These are phyloP conservation scores for Saccharomyces paradoxus DNA, from an alignment of 805 yeast species.

Conservation along the genomic window DNA sequence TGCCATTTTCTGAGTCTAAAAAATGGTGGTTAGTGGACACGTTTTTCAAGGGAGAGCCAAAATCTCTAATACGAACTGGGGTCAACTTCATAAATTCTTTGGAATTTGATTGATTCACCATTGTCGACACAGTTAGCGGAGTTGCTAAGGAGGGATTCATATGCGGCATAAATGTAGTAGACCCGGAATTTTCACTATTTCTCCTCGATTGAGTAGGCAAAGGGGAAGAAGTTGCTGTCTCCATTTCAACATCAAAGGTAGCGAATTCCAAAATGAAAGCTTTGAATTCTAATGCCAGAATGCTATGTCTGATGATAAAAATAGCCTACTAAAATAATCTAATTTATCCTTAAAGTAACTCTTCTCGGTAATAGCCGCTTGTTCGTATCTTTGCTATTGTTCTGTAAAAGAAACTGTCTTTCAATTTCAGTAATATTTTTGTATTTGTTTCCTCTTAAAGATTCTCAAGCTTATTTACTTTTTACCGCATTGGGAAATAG, in stretches of 20 bases:
- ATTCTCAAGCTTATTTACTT: neutral
- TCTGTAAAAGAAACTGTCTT: neutral
- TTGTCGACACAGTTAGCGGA: neutral
- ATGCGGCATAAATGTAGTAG: neutral
- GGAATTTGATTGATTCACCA: constrained; percentile 3
- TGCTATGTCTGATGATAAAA: neutral
- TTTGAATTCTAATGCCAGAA: neutral
- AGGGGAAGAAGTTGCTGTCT: constrained; percentile 1
- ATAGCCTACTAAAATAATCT: neutral
- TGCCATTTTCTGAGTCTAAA: neutral
- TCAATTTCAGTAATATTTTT: neutral
- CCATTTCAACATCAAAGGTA: constrained; percentile 1
- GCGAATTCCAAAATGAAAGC: neutral
- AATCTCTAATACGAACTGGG: constrained; percentile 19
- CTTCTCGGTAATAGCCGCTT: neutral
- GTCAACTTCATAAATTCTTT: constrained; percentile 25
- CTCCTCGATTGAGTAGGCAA: neutral
- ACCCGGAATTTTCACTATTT: neutral
- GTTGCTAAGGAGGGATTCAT: neutral
- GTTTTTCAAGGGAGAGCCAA: constrained; percentile 13
- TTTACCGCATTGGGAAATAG: neutral
- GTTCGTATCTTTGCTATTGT: neutral
- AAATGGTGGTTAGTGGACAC: neutral
- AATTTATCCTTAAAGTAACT: neutral
- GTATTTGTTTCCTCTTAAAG: neutral